Conservation (phyloP, 139 green algal genomes). For the Prasinococcaceae sp. region DNA sequence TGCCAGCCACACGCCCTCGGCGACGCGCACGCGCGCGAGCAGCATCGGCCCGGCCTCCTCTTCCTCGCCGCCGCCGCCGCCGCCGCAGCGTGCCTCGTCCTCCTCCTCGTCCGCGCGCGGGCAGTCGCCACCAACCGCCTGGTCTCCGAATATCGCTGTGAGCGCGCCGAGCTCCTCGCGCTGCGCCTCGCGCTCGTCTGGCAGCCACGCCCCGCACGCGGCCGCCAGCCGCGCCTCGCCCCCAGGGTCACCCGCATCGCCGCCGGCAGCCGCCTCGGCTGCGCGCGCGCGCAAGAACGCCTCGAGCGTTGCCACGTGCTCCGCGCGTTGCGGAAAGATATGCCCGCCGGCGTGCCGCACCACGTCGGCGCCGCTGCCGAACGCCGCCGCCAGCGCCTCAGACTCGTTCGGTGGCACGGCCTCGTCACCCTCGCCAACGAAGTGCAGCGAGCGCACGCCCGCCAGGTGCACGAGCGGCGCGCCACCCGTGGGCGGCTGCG, state of each 20-base stretch:
- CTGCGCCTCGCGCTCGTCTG: no score
- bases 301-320: not conserved
- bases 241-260: no score
- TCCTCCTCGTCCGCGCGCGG: no score
- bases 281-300: not conserved
- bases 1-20: not conserved
- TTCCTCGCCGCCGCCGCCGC: not conserved
- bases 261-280: no score
- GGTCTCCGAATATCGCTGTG: not conserved
- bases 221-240: no score
- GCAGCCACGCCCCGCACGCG: no score
- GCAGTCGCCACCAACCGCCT: no score
- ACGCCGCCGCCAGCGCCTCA: not conserved
- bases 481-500: not conserved
- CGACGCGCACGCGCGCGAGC: not conserved
- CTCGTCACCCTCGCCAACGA: not conserved
- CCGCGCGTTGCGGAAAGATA: not conserved
- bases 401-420: not conserved
- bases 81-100: no score
- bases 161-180: not conserved
- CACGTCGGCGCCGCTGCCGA: not conserved
- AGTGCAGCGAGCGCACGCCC: not conserved
- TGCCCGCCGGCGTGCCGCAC: not conserved
- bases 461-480: not conserved
- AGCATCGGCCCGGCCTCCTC: not conserved